Evolutionary conservation across 805 yeast species (phyloP).

Genomic region (Teunomyces aglyptinius): DNA sequence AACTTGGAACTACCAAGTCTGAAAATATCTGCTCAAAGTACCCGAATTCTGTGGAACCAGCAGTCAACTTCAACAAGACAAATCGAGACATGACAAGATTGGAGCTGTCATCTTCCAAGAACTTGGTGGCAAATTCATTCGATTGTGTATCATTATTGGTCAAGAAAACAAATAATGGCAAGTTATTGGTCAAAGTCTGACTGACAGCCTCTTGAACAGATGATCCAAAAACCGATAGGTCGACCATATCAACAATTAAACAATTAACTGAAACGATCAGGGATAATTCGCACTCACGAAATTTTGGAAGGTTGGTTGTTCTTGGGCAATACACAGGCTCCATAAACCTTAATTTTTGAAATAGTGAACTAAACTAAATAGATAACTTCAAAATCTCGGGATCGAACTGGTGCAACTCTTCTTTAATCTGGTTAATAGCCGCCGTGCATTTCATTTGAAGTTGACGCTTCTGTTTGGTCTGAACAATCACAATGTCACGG

Average conservation of each 20-base stretch:
- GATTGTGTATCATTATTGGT: conserved; percentile 12
- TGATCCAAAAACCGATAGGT: conserved; percentile 13
- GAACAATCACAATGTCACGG: not conserved
- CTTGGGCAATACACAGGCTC: not conserved
- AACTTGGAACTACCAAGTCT: conserved; percentile 50
- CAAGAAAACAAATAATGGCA: conserved; percentile 26
- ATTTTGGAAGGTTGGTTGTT: not conserved
- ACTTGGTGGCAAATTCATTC: conserved; percentile 14
- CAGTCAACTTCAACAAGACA: conserved; percentile 17
- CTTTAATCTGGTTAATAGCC: conserved; percentile 8
- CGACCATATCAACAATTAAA: not conserved
- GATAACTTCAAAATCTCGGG: not conserved
- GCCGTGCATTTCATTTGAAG: conserved; percentile 8
- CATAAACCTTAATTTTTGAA: not conserved
- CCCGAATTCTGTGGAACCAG: conserved; percentile 18
- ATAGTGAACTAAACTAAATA: not conserved
- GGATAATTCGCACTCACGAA: conserved; percentile 1
- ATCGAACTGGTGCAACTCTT: conserved; percentile 15
- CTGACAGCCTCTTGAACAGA: conserved; percentile 25
- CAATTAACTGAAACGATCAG: not conserved
- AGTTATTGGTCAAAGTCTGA: conserved; percentile 12
- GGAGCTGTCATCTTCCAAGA: conserved; percentile 4
- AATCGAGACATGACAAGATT: conserved; percentile 7
- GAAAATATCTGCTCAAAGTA: conserved; percentile 57
- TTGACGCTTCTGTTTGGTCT: conserved; percentile 5